Conservation (phyloP, 768 basidiomycete genomes). For the Leccinum imitatum region DNA sequence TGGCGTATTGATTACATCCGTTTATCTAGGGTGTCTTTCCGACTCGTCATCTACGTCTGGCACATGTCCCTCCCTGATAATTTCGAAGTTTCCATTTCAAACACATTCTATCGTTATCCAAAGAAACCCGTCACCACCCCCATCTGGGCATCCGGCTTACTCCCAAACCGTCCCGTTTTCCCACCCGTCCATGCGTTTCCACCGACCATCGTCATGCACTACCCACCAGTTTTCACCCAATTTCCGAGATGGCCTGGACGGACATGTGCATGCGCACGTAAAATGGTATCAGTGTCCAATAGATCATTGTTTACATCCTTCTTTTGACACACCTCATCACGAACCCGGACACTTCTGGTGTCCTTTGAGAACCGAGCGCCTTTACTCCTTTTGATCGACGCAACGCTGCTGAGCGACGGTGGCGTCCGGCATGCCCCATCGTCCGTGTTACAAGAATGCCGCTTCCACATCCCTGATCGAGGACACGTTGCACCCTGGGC, state of each 20-base stretch:
- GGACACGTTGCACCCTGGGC: conserved; percentile 1
- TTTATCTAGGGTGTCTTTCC: conserved; percentile 11
- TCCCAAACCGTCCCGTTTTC: conserved; percentile 1
- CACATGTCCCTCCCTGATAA: conserved; percentile 10
- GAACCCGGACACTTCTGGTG: conserved; percentile 8
- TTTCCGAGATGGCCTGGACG: conserved; percentile 15
- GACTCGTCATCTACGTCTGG: conserved; percentile 2
- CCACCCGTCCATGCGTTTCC: conserved; percentile 3
- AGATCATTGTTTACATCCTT: not conserved
- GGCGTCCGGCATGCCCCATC: conserved; percentile 5
- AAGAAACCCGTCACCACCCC: conserved; percentile 11
- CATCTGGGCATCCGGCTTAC: conserved; percentile 1
- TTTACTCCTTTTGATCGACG: conserved; percentile 10
- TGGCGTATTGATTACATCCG: conserved; percentile 11
- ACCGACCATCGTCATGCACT: conserved; percentile 11
- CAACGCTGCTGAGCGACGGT: conserved; percentile 8
- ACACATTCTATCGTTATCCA: conserved; percentile 11
- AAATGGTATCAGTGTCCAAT: conserved; percentile 4
- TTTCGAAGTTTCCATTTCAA: conserved; percentile 9
- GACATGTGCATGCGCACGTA: conserved; percentile 11
- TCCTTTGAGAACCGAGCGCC: conserved; percentile 3
- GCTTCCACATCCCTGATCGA: conserved; percentile 9
- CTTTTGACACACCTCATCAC: not conserved
- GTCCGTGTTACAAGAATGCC: conserved; percentile 10
- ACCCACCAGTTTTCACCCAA: conserved; percentile 12